Base-by-base conservation (phyloP, 306 rosid species). In the Castanea mollissima region DNA sequence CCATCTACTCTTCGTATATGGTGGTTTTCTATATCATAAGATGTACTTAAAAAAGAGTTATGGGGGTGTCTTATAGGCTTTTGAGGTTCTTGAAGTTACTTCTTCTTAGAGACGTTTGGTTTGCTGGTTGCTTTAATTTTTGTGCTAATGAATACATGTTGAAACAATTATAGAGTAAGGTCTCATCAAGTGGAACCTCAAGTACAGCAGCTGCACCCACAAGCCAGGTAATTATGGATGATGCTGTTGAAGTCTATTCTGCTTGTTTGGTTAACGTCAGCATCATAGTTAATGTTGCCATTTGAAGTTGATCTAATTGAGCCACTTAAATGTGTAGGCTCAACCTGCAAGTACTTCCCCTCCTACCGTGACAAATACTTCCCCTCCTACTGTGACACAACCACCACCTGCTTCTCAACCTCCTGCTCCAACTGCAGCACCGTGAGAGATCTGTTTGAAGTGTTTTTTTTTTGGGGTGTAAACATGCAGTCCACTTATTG, bases 171-270 rank as follows among this genome's bases (percentile, higher is more conserved):
- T 76, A 79, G 86, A 76, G 11, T 38, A 38, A 85, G 84, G 82
- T 74, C 62, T 59, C 86, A 58, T 78, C 86, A 27, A 73, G 84
- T 7, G 84, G 86, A 79, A 55, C 86, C 57, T 65, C 84, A 13
- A 79, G 84, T 76, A 67, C 83, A 13, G 11, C 46, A 38, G 76
- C 78, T 58, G 71, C 79, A 9, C 82, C 89, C 11, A 73, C 81
- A 75, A 85, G 80, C 68, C 84, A 79, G 86, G 89, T 85, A 79
- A 71, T 32, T 67, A 4, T n/a, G 14, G 27, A 65, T 64, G 70
- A 13, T 68, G 64, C 41, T 14, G 34, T 51, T 29, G 18, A 18
- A 25, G 29, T 38, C 71, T 8, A 23, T 35, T 31, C 51, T 74
- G 69, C 63, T 38, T 38, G 46, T 20, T 4, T 20, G 41, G 14